These are phyloP conservation scores for Micractinium sp. DNA, from an alignment of 139 green algal genomes.

Conservation along the genomic window DNA sequence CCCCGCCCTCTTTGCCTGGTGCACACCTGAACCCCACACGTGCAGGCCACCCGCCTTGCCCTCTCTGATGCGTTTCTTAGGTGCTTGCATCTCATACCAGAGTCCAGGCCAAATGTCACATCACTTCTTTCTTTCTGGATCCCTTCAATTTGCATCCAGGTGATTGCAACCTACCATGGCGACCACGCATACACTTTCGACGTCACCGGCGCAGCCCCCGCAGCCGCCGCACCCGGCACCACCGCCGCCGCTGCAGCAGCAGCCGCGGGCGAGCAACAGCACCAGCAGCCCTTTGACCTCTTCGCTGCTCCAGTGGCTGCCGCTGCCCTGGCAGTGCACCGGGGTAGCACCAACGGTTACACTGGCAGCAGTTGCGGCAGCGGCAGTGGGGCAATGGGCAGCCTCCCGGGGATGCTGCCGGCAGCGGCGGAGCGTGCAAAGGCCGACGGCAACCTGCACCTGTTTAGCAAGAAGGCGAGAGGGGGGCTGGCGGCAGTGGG, in stretches of 20 bases:
- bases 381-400: neutral
- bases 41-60: too few relatives aligned
- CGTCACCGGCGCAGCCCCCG: conserved; percentile 33
- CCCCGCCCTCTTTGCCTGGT: too few relatives aligned
- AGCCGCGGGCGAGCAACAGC: neutral
- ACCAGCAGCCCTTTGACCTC: neutral
- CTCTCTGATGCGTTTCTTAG: too few relatives aligned
- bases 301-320: neutral
- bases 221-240: neutral
- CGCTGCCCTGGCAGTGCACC: neutral
- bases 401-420: conserved; percentile 42
- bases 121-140: too few relatives aligned
- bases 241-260: neutral
- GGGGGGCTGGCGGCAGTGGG: neutral
- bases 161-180: conserved; percentile 79
- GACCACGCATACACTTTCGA: conserved; percentile 87
- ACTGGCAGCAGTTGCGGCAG: neutral
- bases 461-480: conserved; percentile 51
- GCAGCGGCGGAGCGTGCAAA: conserved; percentile 54
- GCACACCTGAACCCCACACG: too few relatives aligned
- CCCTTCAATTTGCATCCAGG: conserved; percentile 1
- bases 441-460: conserved; percentile 54
- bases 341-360: neutral
- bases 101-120: too few relatives aligned
- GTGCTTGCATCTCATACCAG: too few relatives aligned